phyloP scores from a whole-genome alignment of 257 asterid genomes.

The Nicotiana knightiana region DNA sequence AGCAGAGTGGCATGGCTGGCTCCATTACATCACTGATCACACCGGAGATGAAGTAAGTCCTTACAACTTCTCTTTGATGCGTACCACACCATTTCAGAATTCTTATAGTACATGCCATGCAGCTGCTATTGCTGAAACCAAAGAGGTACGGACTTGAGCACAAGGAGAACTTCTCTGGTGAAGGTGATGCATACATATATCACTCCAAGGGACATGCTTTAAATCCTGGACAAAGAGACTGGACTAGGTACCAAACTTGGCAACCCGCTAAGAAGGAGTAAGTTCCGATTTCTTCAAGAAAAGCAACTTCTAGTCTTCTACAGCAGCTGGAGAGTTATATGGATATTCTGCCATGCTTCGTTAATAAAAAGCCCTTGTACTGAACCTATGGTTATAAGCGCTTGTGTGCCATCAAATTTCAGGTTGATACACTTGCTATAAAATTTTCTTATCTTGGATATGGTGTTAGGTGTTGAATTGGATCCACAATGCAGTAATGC shows the following conservation, averaged over 20 bases:
- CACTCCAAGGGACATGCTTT: constrained; percentile 96
- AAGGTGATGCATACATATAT: constrained; percentile 91
- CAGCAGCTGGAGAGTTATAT: constrained; percentile 20
- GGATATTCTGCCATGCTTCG: constrained; percentile 11
- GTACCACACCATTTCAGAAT: neutral
- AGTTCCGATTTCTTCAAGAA: constrained; percentile 1
- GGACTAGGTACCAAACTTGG: constrained; percentile 94
- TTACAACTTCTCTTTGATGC: neutral
- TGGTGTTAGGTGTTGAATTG: neutral
- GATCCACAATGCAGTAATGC: neutral
- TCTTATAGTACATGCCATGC: constrained; percentile 26
- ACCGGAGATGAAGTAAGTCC: constrained; percentile 88
- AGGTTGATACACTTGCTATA: neutral
- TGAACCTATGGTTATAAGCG: neutral
- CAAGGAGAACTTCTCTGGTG: constrained; percentile 92
- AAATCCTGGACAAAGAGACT: constrained; percentile 93
- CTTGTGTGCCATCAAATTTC: neutral
- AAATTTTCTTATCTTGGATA: neutral
- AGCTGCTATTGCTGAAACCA: constrained; percentile 92
- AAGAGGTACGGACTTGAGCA: constrained; percentile 85
- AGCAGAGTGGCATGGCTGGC: constrained; percentile 99
- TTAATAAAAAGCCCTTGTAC: constrained; percentile 31
- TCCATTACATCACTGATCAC: constrained; percentile 82
- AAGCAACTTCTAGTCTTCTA: neutral
- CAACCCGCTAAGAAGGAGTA: constrained; percentile 52